A percentile compares a stretch with the other conserved stretches of the same genome.
Evolutionary conservation across 116 monocot genomes (phyloP).

Genomic region (Phalaenopsis hybrid): DNA sequence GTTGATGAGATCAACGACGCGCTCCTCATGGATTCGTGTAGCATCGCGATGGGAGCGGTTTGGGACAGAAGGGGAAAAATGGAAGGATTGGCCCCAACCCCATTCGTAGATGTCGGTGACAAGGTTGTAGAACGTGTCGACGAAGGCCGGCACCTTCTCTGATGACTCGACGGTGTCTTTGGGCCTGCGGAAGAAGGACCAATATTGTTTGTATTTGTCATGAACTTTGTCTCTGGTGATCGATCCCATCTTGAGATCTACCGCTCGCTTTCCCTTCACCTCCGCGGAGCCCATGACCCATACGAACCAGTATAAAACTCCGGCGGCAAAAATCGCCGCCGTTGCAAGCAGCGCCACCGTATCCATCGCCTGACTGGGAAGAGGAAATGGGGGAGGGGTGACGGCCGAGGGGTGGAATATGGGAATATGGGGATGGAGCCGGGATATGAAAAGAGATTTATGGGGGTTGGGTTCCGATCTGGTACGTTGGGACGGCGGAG

Average conservation of each 20-base stretch:
- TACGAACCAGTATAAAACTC: slow-evolving; percentile 68
- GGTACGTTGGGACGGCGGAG: background rate
- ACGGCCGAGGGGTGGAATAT: background rate
- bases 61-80: slow-evolving; percentile 72
- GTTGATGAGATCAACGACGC: slow-evolving; percentile 58
- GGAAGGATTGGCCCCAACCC: slow-evolving; percentile 92
- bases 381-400: background rate
- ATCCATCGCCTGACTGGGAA: slow-evolving; percentile 32
- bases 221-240: slow-evolving; percentile 67
- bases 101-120: slow-evolving; percentile 87
- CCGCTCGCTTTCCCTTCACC: slow-evolving; percentile 77
- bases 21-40: slow-evolving; percentile 69
- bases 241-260: slow-evolving; percentile 71
- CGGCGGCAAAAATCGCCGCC: slow-evolving; percentile 25
- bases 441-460: background rate
- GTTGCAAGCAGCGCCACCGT: slow-evolving; percentile 27
- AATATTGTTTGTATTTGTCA: slow-evolving; percentile 90
- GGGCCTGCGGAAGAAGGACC: slow-evolving; percentile 87
- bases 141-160: slow-evolving; percentile 62
- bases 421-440: background rate
- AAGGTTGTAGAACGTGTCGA: slow-evolving; percentile 91
- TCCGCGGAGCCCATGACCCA: slow-evolving; percentile 87
- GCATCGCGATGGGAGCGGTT: slow-evolving; percentile 53
- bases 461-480: no score
- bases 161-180: slow-evolving; percentile 52